Percentiles rank a stretch among this genome's conserved stretches.
Evolutionary conservation across 495 filamentous ascomycete species (phyloP).

Genomic region (Coniosporium apollinis): DNA sequence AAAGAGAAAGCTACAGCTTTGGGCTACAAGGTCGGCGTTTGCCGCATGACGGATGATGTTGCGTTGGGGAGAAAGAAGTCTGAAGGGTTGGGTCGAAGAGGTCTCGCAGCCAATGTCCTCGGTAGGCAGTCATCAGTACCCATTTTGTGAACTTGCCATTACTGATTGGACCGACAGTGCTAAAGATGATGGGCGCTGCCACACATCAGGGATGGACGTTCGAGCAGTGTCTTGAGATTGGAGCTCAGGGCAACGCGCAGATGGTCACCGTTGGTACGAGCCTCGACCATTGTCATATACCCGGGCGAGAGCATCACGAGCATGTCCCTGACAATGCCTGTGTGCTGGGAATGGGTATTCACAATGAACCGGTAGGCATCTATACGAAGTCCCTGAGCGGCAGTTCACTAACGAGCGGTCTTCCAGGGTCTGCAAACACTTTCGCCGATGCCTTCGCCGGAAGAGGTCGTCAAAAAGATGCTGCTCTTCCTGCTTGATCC

Average conservation of each 20-base stretch:
- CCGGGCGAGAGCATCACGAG: slow-evolving; percentile 38
- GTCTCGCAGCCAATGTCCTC: slow-evolving; percentile 36
- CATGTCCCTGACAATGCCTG: slow-evolving; percentile 29
- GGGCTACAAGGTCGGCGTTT: slow-evolving; percentile 35
- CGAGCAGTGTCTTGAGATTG: slow-evolving; percentile 39
- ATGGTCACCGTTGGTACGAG: slow-evolving; percentile 43
- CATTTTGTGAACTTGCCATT: neutral
- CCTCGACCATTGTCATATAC: slow-evolving; percentile 47
- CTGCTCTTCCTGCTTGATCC: slow-evolving; percentile 38
- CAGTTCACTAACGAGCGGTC: neutral
- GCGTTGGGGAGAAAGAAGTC: slow-evolving; percentile 39
- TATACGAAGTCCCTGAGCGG: no score
- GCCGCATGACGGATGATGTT: slow-evolving; percentile 44
- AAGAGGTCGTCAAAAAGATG: slow-evolving; percentile 36
- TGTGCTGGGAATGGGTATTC: slow-evolving; percentile 43
- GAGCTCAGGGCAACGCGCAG: slow-evolving; percentile 33
- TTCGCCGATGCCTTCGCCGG: slow-evolving; percentile 33
- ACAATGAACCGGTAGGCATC: slow-evolving; percentile 37
- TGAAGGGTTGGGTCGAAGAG: slow-evolving; percentile 38
- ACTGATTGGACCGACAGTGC: slow-evolving; percentile 12
- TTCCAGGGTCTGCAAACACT: slow-evolving; percentile 33
- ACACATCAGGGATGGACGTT: slow-evolving; percentile 24
- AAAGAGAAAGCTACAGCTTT: slow-evolving; percentile 41
- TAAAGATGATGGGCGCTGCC: slow-evolving; percentile 22
- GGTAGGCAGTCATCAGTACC: slow-evolving; percentile 5